A percentile compares a stretch with the other conserved stretches of the same genome.
These are phyloP conservation scores for Melastoma candidum DNA, from an alignment of 441 rosid genomes.

Conservation along the genomic window DNA sequence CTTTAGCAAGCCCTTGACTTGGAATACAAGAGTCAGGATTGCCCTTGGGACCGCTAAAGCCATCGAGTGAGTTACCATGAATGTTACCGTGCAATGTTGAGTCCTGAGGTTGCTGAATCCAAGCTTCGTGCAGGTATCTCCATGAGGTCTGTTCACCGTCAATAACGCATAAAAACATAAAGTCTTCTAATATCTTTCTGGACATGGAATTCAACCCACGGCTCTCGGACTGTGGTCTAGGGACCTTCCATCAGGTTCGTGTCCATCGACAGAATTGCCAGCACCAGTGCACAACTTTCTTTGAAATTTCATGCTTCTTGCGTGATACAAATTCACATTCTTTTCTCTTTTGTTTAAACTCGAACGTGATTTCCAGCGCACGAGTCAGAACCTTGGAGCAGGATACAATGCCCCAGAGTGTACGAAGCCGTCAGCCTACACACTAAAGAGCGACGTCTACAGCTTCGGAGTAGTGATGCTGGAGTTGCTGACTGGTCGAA, in stretches of 20 bases:
- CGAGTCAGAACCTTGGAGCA: constrained; percentile 81
- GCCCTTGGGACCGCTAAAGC: constrained; percentile 91
- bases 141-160: constrained; percentile 87
- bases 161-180: constrained; percentile 81
- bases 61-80: constrained; percentile 49
- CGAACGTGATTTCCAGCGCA: constrained; percentile 30
- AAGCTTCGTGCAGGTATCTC: constrained; percentile 55
- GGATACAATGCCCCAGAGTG: constrained; percentile 97
- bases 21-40: constrained; percentile 91
- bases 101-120: background rate
- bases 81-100: background rate
- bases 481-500: constrained; percentile 85
- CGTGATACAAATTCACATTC: background rate
- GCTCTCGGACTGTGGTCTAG: constrained; percentile 76
- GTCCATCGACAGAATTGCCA: constrained; percentile 7
- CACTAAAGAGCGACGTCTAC: constrained; percentile 81
- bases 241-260: constrained; percentile 54
- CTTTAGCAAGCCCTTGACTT: constrained; percentile 86
- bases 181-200: constrained; percentile 85
- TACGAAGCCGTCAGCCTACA: constrained; percentile 60
- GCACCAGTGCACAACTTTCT: background rate
- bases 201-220: constrained; percentile 76
- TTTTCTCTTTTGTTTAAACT: constrained; percentile 1
- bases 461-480: constrained; percentile 95
- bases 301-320: background rate